phyloP scores from a whole-genome alignment of 2,329 filamentous ascomycete species.

The Lizonia empirigonia region DNA sequence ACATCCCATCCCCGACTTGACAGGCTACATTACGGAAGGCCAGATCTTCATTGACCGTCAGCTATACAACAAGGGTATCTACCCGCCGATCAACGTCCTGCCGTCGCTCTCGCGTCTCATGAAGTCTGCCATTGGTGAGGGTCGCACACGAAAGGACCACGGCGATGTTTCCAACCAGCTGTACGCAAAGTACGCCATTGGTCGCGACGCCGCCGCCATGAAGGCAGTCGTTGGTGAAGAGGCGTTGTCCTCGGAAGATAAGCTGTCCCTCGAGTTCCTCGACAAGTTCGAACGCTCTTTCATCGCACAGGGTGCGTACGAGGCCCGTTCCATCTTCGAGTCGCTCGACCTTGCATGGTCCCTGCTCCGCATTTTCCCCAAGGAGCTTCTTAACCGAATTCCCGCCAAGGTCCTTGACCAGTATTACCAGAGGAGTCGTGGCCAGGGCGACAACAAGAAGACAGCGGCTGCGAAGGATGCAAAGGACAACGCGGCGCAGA shows the following conservation, averaged over 20 bases:
- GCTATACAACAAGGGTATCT: conserved; percentile 94
- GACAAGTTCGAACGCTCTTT: conserved; percentile 98
- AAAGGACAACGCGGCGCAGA: conserved; percentile 49
- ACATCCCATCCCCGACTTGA: conserved; percentile 97
- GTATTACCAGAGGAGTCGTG: conserved; percentile 55
- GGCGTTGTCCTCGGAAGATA: conserved; percentile 92
- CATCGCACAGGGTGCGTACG: conserved; percentile 90
- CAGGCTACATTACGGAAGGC: conserved; percentile 98
- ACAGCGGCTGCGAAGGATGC: conserved; percentile 50
- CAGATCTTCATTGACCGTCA: conserved; percentile 97
- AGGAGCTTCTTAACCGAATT: conserved; percentile 91
- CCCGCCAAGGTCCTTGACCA: conserved; percentile 60
- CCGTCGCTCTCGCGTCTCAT: conserved; percentile 98
- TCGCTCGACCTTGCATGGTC: conserved; percentile 97
- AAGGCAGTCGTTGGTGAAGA: conserved; percentile 99
- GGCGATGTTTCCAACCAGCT: conserved; percentile 99
- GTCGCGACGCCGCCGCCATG: conserved; percentile 97
- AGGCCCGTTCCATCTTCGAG: conserved; percentile 88
- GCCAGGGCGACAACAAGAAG: conserved; percentile 47
- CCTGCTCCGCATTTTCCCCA: conserved; percentile 94
- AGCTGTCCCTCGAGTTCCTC: conserved; percentile 95
- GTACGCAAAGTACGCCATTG: conserved; percentile 99
- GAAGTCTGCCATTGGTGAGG: conserved; percentile 99
- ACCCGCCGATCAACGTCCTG: conserved; percentile 97
- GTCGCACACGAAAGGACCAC: conserved; percentile 95